Evolutionary conservation across 2,329 filamentous ascomycete species (phyloP).

Genomic region (Mycogone perniciosa): DNA sequence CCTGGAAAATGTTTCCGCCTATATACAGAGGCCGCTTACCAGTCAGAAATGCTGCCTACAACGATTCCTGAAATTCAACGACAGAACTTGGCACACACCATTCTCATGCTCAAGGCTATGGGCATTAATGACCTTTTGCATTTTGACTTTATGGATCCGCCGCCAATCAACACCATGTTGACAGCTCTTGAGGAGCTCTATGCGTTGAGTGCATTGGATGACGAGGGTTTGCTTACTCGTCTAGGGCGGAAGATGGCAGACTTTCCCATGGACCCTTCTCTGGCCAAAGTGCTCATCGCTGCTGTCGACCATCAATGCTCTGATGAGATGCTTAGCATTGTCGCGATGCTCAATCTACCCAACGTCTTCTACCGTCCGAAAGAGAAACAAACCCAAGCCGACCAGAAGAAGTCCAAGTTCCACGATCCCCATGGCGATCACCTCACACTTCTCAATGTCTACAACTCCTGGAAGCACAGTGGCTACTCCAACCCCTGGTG

Average conservation of each 20-base stretch:
- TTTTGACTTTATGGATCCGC: constrained; percentile 99
- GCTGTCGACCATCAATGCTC: constrained; percentile 84
- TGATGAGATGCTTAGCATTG: constrained; percentile 89
- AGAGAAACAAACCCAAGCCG: constrained; percentile 92
- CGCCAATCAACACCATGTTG: constrained; percentile 95
- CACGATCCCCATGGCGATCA: constrained; percentile 94
- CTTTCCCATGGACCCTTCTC: constrained; percentile 92
- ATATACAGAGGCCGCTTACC: constrained; percentile 92
- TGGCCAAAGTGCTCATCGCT: constrained; percentile 85
- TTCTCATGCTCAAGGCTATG: constrained; percentile 98
- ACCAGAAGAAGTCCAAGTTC: constrained; percentile 97
- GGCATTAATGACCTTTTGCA: constrained; percentile 96
- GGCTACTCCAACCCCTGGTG: constrained; percentile 86
- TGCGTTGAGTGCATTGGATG: constrained; percentile 82
- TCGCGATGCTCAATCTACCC: constrained; percentile 85
- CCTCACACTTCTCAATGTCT: constrained; percentile 90
- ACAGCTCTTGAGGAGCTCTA: constrained; percentile 94
- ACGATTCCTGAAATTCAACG: constrained; percentile 95
- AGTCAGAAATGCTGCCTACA: constrained; percentile 94
- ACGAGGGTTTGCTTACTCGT: constrained; percentile 88
- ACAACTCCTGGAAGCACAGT: constrained; percentile 90
- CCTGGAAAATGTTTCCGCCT: constrained; percentile 94
- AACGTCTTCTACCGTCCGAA: constrained; percentile 93
- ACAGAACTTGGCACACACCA: constrained; percentile 86
- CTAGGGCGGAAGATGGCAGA: constrained; percentile 96